phyloP scores from a whole-genome alignment of 352 stramenopile species.

The Globisporangium viniferum region DNA sequence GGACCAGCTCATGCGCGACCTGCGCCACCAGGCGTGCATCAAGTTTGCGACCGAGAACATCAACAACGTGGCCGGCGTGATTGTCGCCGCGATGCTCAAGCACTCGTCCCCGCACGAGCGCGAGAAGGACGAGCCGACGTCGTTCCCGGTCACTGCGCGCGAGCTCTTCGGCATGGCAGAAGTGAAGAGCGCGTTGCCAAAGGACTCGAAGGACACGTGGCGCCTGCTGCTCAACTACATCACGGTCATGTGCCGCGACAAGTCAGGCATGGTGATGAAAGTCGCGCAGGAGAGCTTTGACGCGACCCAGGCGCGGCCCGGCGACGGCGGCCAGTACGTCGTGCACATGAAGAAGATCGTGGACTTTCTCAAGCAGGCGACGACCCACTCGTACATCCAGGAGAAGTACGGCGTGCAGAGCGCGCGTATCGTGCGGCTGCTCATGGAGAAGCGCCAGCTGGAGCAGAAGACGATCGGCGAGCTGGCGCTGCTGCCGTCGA shows the following conservation, averaged over 20 bases:
- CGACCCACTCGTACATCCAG: constrained; percentile 75
- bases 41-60: constrained; percentile 83
- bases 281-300: constrained; percentile 70
- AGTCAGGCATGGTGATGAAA: constrained; percentile 88
- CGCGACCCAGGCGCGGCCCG: constrained; percentile 44
- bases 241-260: constrained; percentile 87
- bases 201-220: constrained; percentile 81
- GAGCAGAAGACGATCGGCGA: constrained; percentile 87
- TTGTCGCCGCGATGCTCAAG: constrained; percentile 76
- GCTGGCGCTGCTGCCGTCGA: constrained; percentile 75
- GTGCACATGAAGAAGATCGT: constrained; percentile 90
- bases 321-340: constrained; percentile 84
- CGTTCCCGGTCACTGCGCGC: constrained; percentile 68
- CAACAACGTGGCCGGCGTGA: constrained; percentile 75
- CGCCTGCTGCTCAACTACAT: constrained; percentile 86
- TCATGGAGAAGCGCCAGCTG: constrained; percentile 85
- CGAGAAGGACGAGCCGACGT: constrained; percentile 78
- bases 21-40: constrained; percentile 79
- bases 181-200: constrained; percentile 67
- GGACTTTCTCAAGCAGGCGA: constrained; percentile 70
- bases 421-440: constrained; percentile 78
- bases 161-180: constrained; percentile 69
- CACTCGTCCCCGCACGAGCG: constrained; percentile 81
- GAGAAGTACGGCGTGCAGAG: constrained; percentile 81
- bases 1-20: constrained; percentile 74